Evolutionary conservation across 2,329 filamentous ascomycete genomes (phyloP).

Genomic region (Alternaria triticina): DNA sequence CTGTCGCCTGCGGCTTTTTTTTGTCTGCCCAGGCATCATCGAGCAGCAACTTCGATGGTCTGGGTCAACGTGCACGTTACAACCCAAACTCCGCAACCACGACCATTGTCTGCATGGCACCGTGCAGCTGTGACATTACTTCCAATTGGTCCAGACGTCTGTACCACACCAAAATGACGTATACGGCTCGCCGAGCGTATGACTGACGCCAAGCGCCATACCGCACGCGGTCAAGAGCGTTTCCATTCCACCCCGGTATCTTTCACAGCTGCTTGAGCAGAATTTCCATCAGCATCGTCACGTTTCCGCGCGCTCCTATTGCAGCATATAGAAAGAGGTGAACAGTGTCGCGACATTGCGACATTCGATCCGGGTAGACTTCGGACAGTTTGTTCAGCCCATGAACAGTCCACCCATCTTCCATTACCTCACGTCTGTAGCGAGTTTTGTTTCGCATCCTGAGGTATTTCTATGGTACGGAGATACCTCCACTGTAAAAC

Average conservation of each 20-base stretch:
- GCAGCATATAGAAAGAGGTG: not conserved
- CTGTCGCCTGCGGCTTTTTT: not conserved
- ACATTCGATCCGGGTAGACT: not conserved
- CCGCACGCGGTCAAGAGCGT: not conserved
- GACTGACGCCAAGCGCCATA: constrained; percentile 9
- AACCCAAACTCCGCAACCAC: not conserved
- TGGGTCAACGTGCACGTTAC: not conserved
- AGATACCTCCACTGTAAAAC: not conserved
- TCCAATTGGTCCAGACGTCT: not conserved
- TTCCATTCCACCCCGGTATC: not conserved
- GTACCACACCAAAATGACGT: constrained; percentile 4
- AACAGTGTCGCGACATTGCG: not conserved
- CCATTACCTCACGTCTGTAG: not conserved
- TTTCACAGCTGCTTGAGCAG: constrained; percentile 13
- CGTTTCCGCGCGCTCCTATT: not conserved
- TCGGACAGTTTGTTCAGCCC: not conserved
- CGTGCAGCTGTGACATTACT: not conserved
- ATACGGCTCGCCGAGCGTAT: not conserved
- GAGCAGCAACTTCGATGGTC: not conserved
- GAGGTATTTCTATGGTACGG: not conserved
- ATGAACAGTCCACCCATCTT: not conserved
- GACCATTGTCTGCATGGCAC: not conserved
- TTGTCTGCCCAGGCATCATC: constrained; percentile 6
- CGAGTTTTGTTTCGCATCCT: not conserved
- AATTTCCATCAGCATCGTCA: constrained; percentile 10